A percentile compares a stretch with the other conserved stretches of the same genome.
Conservation (phyloP, 305 asterid species). For the Fraxinus velutina region DNA sequence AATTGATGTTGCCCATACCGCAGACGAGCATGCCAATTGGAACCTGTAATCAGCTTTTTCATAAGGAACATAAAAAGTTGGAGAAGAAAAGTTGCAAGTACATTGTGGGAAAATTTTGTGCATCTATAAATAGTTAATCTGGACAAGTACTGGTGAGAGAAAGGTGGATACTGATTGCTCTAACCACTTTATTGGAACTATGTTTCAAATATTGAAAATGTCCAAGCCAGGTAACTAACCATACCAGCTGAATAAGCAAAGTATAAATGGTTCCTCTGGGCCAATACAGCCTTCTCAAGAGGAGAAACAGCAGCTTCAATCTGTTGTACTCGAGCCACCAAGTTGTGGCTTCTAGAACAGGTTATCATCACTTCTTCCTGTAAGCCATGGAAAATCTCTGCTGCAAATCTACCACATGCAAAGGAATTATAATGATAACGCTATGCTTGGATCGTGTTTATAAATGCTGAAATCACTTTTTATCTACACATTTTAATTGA, state of each 20-base stretch:
- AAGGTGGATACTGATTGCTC: background rate
- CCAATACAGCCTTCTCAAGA: conserved; percentile 79
- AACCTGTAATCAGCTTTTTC: conserved; percentile 54
- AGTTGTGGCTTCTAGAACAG: conserved; percentile 78
- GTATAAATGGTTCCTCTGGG: conserved; percentile 84
- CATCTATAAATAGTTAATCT: conserved; percentile 16
- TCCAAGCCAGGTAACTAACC: conserved; percentile 22
- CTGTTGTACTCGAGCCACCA: conserved; percentile 68
- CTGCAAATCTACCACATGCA: conserved; percentile 74
- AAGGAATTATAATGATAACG: background rate
- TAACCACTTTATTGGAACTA: conserved; percentile 17
- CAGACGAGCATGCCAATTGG: conserved; percentile 64
- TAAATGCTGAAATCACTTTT: background rate
- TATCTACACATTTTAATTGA: background rate
- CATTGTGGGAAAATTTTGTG: conserved; percentile 2
- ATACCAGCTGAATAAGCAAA: conserved; percentile 91
- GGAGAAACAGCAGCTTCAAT: conserved; percentile 84
- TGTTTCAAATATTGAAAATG: conserved; percentile 1
- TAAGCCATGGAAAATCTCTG: conserved; percentile 87
- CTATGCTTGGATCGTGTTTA: background rate
- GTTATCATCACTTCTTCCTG: conserved; percentile 79
- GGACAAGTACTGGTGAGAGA: background rate
- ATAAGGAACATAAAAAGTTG: conserved; percentile 23
- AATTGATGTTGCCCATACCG: conserved; percentile 60
- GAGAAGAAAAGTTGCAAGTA: conserved; percentile 10